Percentiles rank a stretch among this genome's conserved stretches.
Evolutionary conservation across 2,329 filamentous ascomycete genomes (phyloP).

Genomic region (Lizonia empirigonia): DNA sequence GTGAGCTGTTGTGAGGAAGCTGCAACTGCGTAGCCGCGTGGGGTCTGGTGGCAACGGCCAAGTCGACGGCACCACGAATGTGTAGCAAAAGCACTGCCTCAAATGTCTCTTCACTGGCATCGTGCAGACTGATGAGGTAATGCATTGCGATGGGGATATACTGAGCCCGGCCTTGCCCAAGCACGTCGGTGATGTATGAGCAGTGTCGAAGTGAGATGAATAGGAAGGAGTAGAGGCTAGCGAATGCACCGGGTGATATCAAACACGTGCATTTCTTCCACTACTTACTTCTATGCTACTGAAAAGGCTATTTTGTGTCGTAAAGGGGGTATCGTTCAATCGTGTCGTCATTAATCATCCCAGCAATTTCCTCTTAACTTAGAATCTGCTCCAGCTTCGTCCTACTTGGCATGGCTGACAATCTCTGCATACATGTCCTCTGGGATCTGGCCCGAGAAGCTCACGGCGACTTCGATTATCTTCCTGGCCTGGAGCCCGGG

Average conservation of each 20-base stretch:
- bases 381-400: background rate
- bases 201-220: background rate
- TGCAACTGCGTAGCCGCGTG: background rate
- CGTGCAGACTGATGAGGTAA: background rate
- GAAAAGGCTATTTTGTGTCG: background rate
- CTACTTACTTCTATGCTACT: background rate
- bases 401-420: conserved; percentile 78
- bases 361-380: background rate
- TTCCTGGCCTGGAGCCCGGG: conserved; percentile 81
- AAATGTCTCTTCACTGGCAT: background rate
- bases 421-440: conserved; percentile 90
- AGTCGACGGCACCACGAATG: background rate
- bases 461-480: conserved; percentile 83
- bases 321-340: conserved; percentile 13
- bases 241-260: background rate
- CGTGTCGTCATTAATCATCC: conserved; percentile 14
- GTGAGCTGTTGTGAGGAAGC: background rate
- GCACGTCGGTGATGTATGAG: too few relatives aligned
- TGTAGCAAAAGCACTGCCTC: background rate
- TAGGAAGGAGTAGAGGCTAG: background rate
- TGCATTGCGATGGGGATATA: background rate
- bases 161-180: background rate
- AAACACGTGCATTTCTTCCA: background rate
- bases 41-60: background rate
- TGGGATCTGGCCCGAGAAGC: conserved; percentile 87